These are phyloP conservation scores for Orbilia brochopaga DNA, from an alignment of 2,329 filamentous ascomycete genomes.

Conservation along the genomic window DNA sequence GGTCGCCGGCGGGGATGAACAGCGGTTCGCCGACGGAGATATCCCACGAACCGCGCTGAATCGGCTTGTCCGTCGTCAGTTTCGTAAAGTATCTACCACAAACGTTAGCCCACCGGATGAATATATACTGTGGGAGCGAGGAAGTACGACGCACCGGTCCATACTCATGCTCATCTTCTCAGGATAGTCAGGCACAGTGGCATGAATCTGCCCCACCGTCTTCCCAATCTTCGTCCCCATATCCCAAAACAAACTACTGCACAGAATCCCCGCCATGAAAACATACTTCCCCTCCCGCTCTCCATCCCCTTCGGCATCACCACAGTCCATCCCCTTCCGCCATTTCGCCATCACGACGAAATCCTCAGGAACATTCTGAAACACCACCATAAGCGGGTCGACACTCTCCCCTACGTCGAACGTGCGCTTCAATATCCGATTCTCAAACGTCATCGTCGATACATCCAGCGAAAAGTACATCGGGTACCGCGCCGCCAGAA, in stretches of 20 bases:
- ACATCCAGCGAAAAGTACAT: slow-evolving; percentile 69
- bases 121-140: too few relatives aligned
- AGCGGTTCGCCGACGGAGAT: slow-evolving; percentile 77
- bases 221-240: slow-evolving; percentile 75
- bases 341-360: slow-evolving; percentile 64
- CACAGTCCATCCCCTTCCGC: slow-evolving; percentile 58
- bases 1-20: slow-evolving; percentile 73
- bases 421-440: slow-evolving; percentile 69
- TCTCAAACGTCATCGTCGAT: slow-evolving; percentile 63
- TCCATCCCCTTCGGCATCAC: slow-evolving; percentile 69
- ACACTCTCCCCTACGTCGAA: slow-evolving; percentile 66
- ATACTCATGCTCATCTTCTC: slow-evolving; percentile 88
- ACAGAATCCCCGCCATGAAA: slow-evolving; percentile 77
- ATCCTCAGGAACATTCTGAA: slow-evolving; percentile 83
- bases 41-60: slow-evolving; percentile 84
- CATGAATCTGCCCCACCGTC: slow-evolving; percentile 73
- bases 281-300: slow-evolving; percentile 67
- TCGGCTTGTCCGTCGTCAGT: slow-evolving; percentile 74
- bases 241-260: slow-evolving; percentile 81
- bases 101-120: slow-evolving; percentile 9
- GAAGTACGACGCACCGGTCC: slow-evolving; percentile 69
- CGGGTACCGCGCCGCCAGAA: slow-evolving; percentile 78
- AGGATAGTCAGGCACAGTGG: slow-evolving; percentile 78
- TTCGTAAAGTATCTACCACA: slow-evolving; percentile 76
- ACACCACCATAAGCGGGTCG: slow-evolving; percentile 71